Percentiles rank a stretch among this genome's conserved stretches.
Conservation (phyloP, 2,329 filamentous ascomycete genomes). For the Fusarium redolens region DNA sequence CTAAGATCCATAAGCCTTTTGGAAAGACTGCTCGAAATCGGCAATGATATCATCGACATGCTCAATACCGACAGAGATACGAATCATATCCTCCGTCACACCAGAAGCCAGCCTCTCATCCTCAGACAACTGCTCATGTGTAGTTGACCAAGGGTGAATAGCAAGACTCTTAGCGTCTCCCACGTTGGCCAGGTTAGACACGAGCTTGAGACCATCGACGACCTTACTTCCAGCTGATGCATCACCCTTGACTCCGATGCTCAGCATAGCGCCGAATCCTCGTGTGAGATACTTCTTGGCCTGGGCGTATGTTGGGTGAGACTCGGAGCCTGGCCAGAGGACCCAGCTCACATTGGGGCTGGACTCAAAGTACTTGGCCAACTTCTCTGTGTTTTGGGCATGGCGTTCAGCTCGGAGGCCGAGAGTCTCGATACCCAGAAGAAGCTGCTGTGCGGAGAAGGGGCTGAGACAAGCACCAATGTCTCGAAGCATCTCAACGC, state of each 20-base stretch:
- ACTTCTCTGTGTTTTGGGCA: conserved; percentile 81
- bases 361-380: conserved; percentile 85
- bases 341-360: conserved; percentile 92
- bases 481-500: conserved; percentile 91
- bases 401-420: conserved; percentile 88
- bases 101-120: conserved; percentile 84
- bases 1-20: conserved; percentile 43
- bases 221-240: conserved; percentile 80
- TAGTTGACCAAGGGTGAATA: conserved; percentile 95
- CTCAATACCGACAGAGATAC: conserved; percentile 94
- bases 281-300: conserved; percentile 89
- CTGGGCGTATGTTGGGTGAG: conserved; percentile 77
- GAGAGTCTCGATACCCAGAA: conserved; percentile 90
- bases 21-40: conserved; percentile 93
- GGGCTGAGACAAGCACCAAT: conserved; percentile 85
- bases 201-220: conserved; percentile 93
- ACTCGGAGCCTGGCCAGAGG: conserved; percentile 88
- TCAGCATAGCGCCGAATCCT: conserved; percentile 90
- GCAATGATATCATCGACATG: conserved; percentile 97
- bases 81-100: conserved; percentile 90
- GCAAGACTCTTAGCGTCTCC: conserved; percentile 95
- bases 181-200: conserved; percentile 96
- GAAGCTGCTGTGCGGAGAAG: conserved; percentile 90
- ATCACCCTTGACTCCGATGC: conserved; percentile 92
- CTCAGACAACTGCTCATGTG: conserved; percentile 91